A percentile compares a stretch with the other conserved stretches of the same genome.
Evolutionary conservation across 1,284 basidiomycete species (phyloP).

Genomic region (Trichosporon sp.): DNA sequence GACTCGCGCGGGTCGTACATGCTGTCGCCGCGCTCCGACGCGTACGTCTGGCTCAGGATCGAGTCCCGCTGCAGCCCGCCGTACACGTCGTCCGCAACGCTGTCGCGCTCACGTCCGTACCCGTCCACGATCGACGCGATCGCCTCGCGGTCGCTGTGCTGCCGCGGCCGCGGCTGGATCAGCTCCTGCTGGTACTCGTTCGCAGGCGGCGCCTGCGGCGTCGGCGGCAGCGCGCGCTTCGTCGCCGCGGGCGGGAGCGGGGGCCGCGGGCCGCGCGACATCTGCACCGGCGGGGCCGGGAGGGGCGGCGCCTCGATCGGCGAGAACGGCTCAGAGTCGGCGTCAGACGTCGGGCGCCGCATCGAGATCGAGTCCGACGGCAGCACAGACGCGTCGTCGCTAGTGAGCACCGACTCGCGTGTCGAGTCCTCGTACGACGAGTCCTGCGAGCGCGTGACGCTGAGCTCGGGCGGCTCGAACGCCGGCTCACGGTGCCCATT

Average conservation of each 20-base stretch:
- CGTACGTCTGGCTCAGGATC: slow-evolving; percentile 17
- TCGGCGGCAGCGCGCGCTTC: not conserved
- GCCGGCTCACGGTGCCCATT: not conserved
- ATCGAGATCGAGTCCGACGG: slow-evolving; percentile 18
- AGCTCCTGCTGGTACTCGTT: slow-evolving; percentile 13
- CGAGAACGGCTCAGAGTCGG: not conserved
- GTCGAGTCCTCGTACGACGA: slow-evolving; percentile 3
- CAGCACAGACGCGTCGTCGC: slow-evolving; percentile 15
- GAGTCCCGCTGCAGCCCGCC: slow-evolving; percentile 16
- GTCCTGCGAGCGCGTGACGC: not conserved
- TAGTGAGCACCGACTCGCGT: not conserved
- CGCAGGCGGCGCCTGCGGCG: not conserved
- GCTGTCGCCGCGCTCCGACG: slow-evolving; percentile 16
- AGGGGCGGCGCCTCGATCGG: slow-evolving; percentile 7
- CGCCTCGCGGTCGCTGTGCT: slow-evolving; percentile 14
- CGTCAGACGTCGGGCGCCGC: slow-evolving; percentile 5
- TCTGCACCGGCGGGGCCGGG: not conserved
- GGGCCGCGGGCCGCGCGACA: not conserved
- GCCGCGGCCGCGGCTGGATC: slow-evolving; percentile 9
- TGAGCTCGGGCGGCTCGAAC: not conserved
- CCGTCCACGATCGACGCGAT: slow-evolving; percentile 23
- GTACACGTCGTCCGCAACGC: slow-evolving; percentile 9
- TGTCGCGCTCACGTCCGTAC: slow-evolving; percentile 1
- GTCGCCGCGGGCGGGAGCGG: not conserved
- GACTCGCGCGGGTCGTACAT: slow-evolving; percentile 9